These are phyloP conservation scores for Sporothrix pseudoabietina DNA, from an alignment of 2,329 filamentous ascomycete species.

Conservation along the genomic window DNA sequence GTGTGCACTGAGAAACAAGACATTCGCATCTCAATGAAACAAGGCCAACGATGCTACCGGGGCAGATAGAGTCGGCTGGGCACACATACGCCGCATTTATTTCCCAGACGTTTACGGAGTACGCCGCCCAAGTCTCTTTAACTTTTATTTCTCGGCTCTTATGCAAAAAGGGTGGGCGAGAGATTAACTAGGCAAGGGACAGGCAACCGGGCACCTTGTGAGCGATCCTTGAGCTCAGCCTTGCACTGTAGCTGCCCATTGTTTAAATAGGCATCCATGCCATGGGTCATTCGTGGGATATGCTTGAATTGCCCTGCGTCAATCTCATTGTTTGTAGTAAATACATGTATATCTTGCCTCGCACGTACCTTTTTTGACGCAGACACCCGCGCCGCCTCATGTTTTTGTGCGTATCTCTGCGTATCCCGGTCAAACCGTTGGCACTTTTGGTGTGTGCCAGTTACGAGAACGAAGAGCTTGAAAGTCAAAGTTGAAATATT, in stretches of 20 bases:
- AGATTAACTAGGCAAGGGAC: neutral
- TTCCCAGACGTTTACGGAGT: neutral
- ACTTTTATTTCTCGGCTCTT: neutral
- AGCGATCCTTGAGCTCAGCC: neutral
- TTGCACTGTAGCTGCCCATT: neutral
- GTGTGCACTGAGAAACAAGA: neutral
- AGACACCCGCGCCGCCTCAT: neutral
- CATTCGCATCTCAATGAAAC: neutral
- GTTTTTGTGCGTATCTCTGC: neutral
- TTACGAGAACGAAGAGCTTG: neutral
- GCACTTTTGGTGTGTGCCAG: neutral
- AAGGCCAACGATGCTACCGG: neutral
- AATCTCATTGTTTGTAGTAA: neutral
- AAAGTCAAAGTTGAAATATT: neutral
- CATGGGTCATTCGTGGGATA: neutral
- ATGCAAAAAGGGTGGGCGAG: neutral
- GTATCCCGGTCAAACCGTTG: neutral
- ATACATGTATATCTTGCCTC: neutral
- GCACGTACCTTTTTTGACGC: neutral
- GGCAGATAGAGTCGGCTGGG: neutral
- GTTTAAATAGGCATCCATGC: neutral
- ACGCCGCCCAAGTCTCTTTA: constrained; percentile 6
- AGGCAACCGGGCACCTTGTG: neutral
- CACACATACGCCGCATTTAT: neutral
- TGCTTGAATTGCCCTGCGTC: neutral